These are phyloP conservation scores for Cyclanthera cordifolia DNA, from an alignment of 306 rosid genomes.

Conservation along the genomic window DNA sequence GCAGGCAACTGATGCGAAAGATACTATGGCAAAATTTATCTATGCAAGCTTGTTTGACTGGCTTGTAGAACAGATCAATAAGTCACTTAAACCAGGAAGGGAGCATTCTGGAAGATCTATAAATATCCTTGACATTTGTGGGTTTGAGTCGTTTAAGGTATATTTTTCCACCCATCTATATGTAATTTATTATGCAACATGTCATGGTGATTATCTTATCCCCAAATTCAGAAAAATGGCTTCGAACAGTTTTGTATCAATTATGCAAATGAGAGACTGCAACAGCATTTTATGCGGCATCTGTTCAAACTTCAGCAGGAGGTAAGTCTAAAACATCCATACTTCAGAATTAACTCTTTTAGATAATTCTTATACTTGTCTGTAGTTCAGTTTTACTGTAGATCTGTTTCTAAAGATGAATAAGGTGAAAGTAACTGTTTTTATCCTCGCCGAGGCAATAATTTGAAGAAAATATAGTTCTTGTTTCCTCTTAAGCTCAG, in stretches of 20 bases:
- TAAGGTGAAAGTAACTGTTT: background rate
- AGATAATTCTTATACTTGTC: conserved; percentile 7
- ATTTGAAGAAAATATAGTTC: background rate
- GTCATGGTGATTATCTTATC: conserved; percentile 19
- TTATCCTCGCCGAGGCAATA: background rate
- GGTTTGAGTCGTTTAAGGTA: conserved; percentile 89
- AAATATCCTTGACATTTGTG: conserved; percentile 70
- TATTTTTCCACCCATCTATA: conserved; percentile 10
- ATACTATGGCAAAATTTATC: conserved; percentile 73
- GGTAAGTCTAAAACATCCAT: conserved; percentile 28
- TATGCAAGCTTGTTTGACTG: conserved; percentile 83
- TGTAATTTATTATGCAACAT: conserved; percentile 11
- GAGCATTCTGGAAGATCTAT: conserved; percentile 58
- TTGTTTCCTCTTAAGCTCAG: background rate
- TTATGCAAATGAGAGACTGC: conserved; percentile 98
- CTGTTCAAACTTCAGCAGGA: conserved; percentile 90
- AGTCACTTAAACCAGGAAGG: conserved; percentile 58
- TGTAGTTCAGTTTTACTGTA: background rate
- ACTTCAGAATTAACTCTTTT: background rate
- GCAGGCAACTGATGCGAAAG: conserved; percentile 77
- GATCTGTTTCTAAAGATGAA: background rate
- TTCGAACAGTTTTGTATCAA: conserved; percentile 89
- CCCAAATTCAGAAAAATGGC: conserved; percentile 60
- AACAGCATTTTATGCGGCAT: conserved; percentile 89
- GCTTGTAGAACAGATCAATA: conserved; percentile 77